phyloP scores from a whole-genome alignment of 2,329 filamentous ascomycete genomes.

The Fusarium xylarioides region DNA sequence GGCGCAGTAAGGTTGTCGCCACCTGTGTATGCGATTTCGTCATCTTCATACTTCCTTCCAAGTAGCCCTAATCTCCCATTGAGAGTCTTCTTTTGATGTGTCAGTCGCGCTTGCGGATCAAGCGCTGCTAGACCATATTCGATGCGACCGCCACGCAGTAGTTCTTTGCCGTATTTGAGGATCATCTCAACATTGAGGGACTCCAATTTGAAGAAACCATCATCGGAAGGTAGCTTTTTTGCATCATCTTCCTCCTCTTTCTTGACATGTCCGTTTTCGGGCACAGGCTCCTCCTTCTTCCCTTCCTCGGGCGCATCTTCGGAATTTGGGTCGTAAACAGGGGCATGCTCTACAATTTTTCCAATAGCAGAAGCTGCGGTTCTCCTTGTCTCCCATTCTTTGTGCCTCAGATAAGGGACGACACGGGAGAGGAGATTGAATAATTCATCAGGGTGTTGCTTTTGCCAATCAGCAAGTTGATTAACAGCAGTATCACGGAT shows the following conservation, averaged over 20 bases:
- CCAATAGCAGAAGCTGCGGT: constrained; percentile 94
- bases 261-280: constrained; percentile 60
- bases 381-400: constrained; percentile 95
- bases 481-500: constrained; percentile 97
- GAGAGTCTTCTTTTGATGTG: constrained; percentile 90
- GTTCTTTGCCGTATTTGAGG: constrained; percentile 81
- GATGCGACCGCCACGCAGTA: constrained; percentile 85
- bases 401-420: constrained; percentile 93
- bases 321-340: constrained; percentile 86
- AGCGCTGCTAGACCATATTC: constrained; percentile 86
- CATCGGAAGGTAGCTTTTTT: constrained; percentile 52
- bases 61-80: constrained; percentile 82
- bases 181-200: constrained; percentile 81
- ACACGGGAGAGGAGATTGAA: constrained; percentile 95
- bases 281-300: constrained; percentile 50
- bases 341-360: constrained; percentile 90
- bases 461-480: constrained; percentile 97
- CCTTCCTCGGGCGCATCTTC: constrained; percentile 64
- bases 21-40: constrained; percentile 71
- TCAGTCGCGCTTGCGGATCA: constrained; percentile 81
- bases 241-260: constrained; percentile 70
- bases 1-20: constrained; percentile 57
- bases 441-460: constrained; percentile 95
- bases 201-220: constrained; percentile 75
- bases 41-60: constrained; percentile 85